Conservation (phyloP, 129 eudicot species). For the Chrysanthemum makinoi region DNA sequence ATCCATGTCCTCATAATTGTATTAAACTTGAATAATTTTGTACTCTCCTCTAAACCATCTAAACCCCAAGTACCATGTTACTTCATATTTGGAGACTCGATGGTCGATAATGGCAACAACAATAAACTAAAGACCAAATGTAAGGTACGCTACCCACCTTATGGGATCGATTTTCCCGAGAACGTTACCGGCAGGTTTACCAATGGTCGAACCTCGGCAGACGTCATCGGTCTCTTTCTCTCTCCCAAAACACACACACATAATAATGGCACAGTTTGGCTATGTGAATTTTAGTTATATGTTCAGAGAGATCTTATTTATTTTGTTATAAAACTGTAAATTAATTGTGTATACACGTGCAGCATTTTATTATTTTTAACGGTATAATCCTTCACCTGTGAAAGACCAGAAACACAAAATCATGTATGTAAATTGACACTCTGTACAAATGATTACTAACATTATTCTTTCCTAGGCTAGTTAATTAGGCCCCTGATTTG, state of each 20-base stretch:
- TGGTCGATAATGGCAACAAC: conserved; percentile 31
- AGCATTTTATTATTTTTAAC: too few relatives aligned
- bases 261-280: too few relatives aligned
- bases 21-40: neutral
- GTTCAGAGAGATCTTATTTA: too few relatives aligned
- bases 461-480: too few relatives aligned
- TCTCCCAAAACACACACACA: neutral
- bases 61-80: conserved; percentile 34
- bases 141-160: conserved; percentile 41
- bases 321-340: too few relatives aligned
- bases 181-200: conserved; percentile 63
- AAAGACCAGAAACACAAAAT: too few relatives aligned
- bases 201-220: conserved; percentile 47
- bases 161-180: conserved; percentile 54
- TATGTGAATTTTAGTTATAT: too few relatives aligned
- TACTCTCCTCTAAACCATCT: conserved; percentile 12
- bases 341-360: too few relatives aligned
- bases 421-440: too few relatives aligned
- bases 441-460: too few relatives aligned
- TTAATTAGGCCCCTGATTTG: too few relatives aligned
- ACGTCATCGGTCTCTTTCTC: conserved; percentile 40
- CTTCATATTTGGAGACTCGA: conserved; percentile 34
- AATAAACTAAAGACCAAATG: conserved; percentile 13
- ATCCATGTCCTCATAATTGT: neutral
- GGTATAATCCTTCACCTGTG: too few relatives aligned